Conservation (phyloP, 345 rosid species). For the Euphorbia pulcherrima region DNA sequence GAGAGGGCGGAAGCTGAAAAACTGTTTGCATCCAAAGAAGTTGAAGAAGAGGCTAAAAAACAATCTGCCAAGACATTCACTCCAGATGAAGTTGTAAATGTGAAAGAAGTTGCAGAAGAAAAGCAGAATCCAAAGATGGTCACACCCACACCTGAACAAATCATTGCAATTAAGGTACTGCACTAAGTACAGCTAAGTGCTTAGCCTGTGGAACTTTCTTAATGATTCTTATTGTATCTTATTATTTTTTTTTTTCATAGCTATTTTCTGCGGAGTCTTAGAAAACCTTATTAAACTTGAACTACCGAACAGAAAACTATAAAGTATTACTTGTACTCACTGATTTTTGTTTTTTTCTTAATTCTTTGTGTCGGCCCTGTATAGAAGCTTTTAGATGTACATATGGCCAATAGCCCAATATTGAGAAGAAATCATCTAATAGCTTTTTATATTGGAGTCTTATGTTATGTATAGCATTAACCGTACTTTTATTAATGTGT, state of each 20-base stretch:
- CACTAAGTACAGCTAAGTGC: slow-evolving; percentile 7
- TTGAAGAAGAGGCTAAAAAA: slow-evolving; percentile 76
- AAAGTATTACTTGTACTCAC: background rate
- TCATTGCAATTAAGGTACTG: slow-evolving; percentile 86
- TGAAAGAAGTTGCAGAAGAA: slow-evolving; percentile 49
- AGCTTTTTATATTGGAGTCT: background rate
- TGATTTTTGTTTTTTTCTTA: too few species aligned
- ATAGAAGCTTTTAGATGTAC: background rate
- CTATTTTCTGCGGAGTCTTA: background rate
- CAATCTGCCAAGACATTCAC: slow-evolving; percentile 49
- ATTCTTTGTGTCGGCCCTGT: background rate
- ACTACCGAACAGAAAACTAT: background rate
- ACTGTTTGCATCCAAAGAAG: slow-evolving; percentile 84
- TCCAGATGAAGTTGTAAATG: slow-evolving; percentile 56
- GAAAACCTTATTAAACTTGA: background rate
- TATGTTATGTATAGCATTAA: too few species aligned
- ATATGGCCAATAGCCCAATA: background rate
- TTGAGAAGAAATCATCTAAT: background rate
- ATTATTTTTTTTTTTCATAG: too few species aligned
- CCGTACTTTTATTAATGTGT: too few species aligned
- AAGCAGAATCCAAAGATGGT: slow-evolving; percentile 64
- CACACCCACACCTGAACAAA: slow-evolving; percentile 92
- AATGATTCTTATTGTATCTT: background rate
- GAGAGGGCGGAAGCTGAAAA: slow-evolving; percentile 85
- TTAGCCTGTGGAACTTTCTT: background rate